Base-by-base conservation (phyloP, 208 protist genomes). In the Crithidia acanthocephali region DNA sequence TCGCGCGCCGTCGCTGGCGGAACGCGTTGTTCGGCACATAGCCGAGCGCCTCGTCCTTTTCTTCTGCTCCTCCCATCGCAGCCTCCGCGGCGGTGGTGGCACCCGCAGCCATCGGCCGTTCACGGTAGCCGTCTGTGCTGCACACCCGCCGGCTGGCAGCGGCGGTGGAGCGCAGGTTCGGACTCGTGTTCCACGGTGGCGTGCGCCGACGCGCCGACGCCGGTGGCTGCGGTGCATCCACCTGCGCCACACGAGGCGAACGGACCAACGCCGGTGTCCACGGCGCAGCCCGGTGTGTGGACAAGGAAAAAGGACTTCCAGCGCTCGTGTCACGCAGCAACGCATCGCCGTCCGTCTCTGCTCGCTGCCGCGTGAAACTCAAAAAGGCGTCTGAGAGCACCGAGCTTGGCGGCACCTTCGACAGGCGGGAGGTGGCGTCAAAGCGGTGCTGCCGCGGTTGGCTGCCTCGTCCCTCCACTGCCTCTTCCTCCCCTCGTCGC, bases 21-120 rank as follows among this genome's bases (percentile, higher is more conserved):
- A 70, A 60, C 2, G 62, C 55, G 25, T 50, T 52, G 57, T 70
- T 70, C 8, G 71, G 30, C 22, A 42, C 22, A 25, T 56, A 76
- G 47, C 47, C 64, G 8, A 53, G 60, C 32, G 45, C 10, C 35
- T 28, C 10, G 35, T 40, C 35, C 35, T 40, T 40, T 11, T 13
- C 11, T 40, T 40, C 16, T 23, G 40, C n/a, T 10, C 45, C 40
- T 9, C 15, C 9, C 22, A 33, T 50, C 5, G 20, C 47, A 23
- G 13, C 40, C 13, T 10, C 15, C 30, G 37, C 22, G 32, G 52
- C 18, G 27, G 57, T 45, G 23, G 23, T 28, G 5, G 3, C 20
- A 8, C 42, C 20, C 42, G 37, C 7, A n/a, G 44, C 44, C 3
- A n/a, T 15, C 6, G 10, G 18, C 44, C 35, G 35, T 40, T 11